Base-by-base conservation (phyloP, 345 rosid genomes). In the Heritiera littoralis region DNA sequence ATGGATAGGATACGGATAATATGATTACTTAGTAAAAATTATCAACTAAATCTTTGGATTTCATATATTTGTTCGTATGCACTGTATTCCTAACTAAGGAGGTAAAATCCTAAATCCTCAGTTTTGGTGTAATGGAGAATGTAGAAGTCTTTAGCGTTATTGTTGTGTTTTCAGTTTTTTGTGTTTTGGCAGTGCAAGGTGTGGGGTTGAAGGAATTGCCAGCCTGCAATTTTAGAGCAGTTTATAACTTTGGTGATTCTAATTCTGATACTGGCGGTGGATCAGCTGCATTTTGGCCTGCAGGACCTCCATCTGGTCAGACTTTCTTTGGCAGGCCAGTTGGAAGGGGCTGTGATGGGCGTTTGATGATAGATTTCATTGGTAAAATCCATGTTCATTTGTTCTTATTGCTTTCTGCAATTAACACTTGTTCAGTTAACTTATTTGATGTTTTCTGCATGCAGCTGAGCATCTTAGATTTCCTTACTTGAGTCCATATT, bases 401-500 rank as follows among this genome's bases (percentile, higher is more conserved):
- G 20, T 70, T 45, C 20, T 48, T 4, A 17, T 28, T 56, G 43
- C 20, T 18, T 28, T 56, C 35, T 35, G 32, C 9, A 66, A 48
- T 20, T 6, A n/a, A 10, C 15, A 61, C 5, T 23, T 61, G 38
- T 61, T 61, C 15, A 10, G 1, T 4, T 30, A 1, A 23, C 1
- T 18, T 13, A 12, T 46, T 20, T 3, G 3, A 10, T 3, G 35
- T 72, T 49, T 61, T 15, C 4, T 75, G 45, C 56, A 60, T 75
- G 86, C 89, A 93, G 98, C 98, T 86, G 94, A 95, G 87, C 83
- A 80, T 74, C 78, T 92, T 73, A 88, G 84, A 17, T 48, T 92
- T 35, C 99, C 96, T 0, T 91, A 88, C 82, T 83, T 95, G 92
- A 87, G 95, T 81, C 94, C 98, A 5, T 95, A 93, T 83, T 49